These are phyloP conservation scores for Musa schizocarpa DNA, from an alignment of 176 grass and related monocot genomes.

Conservation along the genomic window DNA sequence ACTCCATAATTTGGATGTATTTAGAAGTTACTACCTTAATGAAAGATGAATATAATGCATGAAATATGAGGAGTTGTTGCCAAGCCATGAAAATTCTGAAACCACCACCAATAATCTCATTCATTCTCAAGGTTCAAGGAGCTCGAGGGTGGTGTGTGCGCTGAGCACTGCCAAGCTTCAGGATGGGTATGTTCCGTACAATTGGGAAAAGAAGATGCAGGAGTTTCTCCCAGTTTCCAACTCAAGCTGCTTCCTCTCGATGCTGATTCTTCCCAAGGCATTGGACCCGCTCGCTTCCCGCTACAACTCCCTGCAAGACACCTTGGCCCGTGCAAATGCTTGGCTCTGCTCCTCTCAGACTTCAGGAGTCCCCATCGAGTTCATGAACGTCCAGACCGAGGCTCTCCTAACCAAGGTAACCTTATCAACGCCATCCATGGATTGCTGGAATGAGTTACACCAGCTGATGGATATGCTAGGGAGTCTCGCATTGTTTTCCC, in stretches of 20 bases:
- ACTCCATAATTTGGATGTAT: too few relatives aligned
- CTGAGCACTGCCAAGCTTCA: conserved; percentile 8
- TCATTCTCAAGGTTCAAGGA: not conserved
- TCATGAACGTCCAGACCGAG: conserved; percentile 16
- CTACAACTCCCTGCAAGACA: conserved; percentile 14
- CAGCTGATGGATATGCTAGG: not conserved
- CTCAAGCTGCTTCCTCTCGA: conserved; percentile 12
- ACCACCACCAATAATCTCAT: too few relatives aligned
- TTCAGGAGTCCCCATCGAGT: conserved; percentile 12
- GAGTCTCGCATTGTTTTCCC: not conserved
- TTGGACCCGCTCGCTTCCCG: not conserved
- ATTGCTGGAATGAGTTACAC: not conserved
- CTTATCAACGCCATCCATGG: too few relatives aligned
- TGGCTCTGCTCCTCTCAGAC: conserved; percentile 11
- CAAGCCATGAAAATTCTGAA: not conserved
- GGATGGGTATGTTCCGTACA: conserved; percentile 14
- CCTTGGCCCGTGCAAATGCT: conserved; percentile 13
- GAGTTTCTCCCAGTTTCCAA: not conserved
- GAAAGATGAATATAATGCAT: too few relatives aligned
- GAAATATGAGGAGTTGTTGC: not conserved
- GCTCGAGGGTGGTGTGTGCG: conserved; percentile 20
- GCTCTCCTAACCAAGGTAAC: conserved; percentile 16
- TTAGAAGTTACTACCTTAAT: too few relatives aligned
- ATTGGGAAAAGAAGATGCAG: conserved; percentile 14
- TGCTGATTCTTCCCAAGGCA: conserved; percentile 12